Conservation (phyloP, 2,329 filamentous ascomycete genomes). For the Cryphonectria japonica region DNA sequence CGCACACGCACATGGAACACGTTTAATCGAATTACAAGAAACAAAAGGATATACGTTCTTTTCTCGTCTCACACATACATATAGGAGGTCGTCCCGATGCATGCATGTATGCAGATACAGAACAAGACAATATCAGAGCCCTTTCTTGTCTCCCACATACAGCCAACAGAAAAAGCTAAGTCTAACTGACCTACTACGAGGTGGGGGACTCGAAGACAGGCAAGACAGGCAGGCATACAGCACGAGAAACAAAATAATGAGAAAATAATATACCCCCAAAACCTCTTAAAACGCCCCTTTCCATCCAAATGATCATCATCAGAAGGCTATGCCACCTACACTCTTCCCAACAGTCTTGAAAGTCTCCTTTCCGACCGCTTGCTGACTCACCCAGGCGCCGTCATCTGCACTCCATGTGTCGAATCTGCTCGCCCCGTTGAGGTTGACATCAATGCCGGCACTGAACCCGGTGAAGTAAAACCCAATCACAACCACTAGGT, state of each 20-base stretch:
- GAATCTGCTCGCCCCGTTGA: slow-evolving; percentile 47
- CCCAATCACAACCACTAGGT: slow-evolving; percentile 87
- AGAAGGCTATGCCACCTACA: slow-evolving; percentile 43
- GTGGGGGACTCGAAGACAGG: neutral
- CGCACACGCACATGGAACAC: neutral
- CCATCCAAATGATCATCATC: slow-evolving; percentile 11
- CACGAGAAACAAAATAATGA: neutral
- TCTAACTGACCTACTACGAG: neutral
- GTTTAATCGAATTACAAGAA: neutral
- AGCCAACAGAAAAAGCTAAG: neutral
- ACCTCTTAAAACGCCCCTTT: neutral
- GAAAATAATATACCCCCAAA: neutral
- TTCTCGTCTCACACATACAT: neutral
- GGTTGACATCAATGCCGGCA: slow-evolving; percentile 18
- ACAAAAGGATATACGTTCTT: neutral
- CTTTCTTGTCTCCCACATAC: neutral
- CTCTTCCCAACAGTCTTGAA: slow-evolving; percentile 58
- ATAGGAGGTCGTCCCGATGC: neutral
- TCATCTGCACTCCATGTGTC: slow-evolving; percentile 57
- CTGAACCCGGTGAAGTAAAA: slow-evolving; percentile 78
- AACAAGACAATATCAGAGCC: neutral
- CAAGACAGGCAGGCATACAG: neutral
- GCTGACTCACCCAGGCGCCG: slow-evolving; percentile 52
- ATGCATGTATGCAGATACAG: neutral
- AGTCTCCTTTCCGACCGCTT: slow-evolving; percentile 23